Base-by-base conservation (phyloP, 495 filamentous ascomycete species). In the Letharia columbiana region DNA sequence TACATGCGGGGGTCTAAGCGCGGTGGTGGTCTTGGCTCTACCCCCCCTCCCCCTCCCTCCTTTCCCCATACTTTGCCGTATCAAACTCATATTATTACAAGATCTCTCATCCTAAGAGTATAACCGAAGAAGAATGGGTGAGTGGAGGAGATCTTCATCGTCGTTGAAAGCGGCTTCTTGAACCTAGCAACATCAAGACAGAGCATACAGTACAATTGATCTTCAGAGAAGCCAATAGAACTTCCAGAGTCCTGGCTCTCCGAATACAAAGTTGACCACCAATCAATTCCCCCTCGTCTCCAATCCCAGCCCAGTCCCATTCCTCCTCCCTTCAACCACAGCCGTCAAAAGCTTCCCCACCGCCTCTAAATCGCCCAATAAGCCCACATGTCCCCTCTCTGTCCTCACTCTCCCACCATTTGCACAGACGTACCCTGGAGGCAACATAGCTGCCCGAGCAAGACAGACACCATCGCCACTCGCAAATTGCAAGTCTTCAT, bases 401-500 rank as follows among this genome's bases (percentile, higher is more conserved):
- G 86, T 91, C 64, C 83, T 87, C 15, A 96, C 84, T 59, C 88
- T 79, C 0, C 91, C 92, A 39, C 86, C 85, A 66, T 79, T 82
- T 3, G 85, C 89, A 62, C 87, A 77, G 61, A 80, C 81, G 73
- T 97, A 98, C 0, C 92, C 92, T 9, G 79, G 75, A 2, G 93
- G 92, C 67, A 95, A 73, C 92, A 95, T 94, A 0, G 92, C 89
- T 63, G 92, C 90, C 50, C 80, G 81, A 0, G 93, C 91, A 20
- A 98, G 79, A 72, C 91, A 91, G 0, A 98, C 93, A 0, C 93
- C 93, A 74, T 98, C 93, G 0, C 93, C 93, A 45, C 85, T 87
- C 0, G 87, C 89, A 75, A 97, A 97, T 0, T 90, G 84, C 4
- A 96, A 79, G 66, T 96, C 87, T 67, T 96, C 93, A 72, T 96